Evolutionary conservation across 2,329 filamentous ascomycete species (phyloP), one percentile per base, ranked within the genome.

Genomic region (Alternaria sp.): DNA sequence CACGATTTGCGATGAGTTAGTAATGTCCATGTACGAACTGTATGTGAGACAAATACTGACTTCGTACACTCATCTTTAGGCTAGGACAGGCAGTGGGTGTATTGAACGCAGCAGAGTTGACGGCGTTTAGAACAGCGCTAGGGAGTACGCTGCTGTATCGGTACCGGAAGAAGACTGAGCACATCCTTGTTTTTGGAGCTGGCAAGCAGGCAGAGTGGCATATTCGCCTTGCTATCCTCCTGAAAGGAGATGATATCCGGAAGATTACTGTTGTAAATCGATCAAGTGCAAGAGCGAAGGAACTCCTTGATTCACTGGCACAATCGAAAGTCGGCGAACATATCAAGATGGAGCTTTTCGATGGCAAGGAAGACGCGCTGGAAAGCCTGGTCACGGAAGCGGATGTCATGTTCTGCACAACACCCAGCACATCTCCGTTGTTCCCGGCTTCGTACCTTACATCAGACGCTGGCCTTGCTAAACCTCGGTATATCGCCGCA

Each of bases 91-190:
- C 91, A 0, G 79, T 87, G 6, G 92, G 90, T 5, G 85, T 95
- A 60, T 81, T 96, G 41, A 90, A 93, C 71, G 91, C 92, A 15
- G 87, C 87, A 63, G 89, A 92, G 49, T 82, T 95, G 30, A 96
- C 93, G 0, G 92, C 91, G 4, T 96, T 95, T 79, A 89, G 93
- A 64, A 96, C 93, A 0, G 91, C 92, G 0, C 83, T 95, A 11
- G 88, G 88, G 2, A 91, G 90, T 5, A 87, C 90, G 58, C 88
- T 90, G 25, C 84, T 93, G 9, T 75, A 66, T 26, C 54, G 55
- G 14, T 44, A 58, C 46, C 60, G 75, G 2, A 62, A 60, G 11
- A 20, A 28, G 5, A 66, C 65, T 28, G 74, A 72, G n/a, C 76
- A 78, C 2, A 68, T 85, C 2, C 70, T 86, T 10, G 79, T 86